Evolutionary conservation across 208 protist genomes (phyloP).

Genomic region (Sergeia podlipaevii): DNA sequence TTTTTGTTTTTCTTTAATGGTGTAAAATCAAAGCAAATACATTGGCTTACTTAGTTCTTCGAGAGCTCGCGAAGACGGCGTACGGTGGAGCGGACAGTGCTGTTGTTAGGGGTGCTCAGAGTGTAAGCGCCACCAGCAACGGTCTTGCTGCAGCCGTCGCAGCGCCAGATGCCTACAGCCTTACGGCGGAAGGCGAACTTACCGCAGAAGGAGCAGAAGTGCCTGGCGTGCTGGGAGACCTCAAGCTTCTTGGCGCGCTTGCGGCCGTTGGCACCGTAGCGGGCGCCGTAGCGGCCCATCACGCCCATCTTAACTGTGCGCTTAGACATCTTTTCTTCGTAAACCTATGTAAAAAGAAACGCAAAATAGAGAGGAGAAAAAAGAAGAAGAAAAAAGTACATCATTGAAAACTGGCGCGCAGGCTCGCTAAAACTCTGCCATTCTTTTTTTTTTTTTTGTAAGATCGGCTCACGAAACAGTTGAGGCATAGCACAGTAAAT

Average conservation of each 20-base stretch:
- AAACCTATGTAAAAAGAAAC: conserved; percentile 10
- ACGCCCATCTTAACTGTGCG: conserved; percentile 99
- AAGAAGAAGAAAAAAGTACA: conserved; percentile 12
- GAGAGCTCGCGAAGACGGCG: conserved; percentile 97
- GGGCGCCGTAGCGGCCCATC: conserved; percentile 99
- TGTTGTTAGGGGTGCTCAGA: conserved; percentile 94
- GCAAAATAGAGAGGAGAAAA: conserved; percentile 14
- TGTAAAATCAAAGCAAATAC: neutral
- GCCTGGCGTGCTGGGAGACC: conserved; percentile 97
- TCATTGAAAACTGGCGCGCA: too few species aligned
- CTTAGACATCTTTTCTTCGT: conserved; percentile 89
- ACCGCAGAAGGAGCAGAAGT: conserved; percentile 99
- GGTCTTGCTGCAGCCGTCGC: conserved; percentile 95
- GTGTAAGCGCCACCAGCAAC: conserved; percentile 98
- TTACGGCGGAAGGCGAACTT: conserved; percentile 97
- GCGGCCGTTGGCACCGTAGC: conserved; percentile 98
- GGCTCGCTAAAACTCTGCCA: too few species aligned
- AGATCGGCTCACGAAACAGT: too few species aligned
- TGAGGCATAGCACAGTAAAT: too few species aligned
- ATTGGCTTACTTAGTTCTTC: conserved; percentile 45
- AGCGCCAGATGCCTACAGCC: conserved; percentile 99
- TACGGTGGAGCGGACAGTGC: conserved; percentile 96
- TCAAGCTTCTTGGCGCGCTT: conserved; percentile 99
- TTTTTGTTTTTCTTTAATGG: neutral
- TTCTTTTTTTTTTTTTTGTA: too few species aligned